Conservation (phyloP, 202 grass and related monocot species). For the Bolboschoenoplectus hybrid region DNA sequence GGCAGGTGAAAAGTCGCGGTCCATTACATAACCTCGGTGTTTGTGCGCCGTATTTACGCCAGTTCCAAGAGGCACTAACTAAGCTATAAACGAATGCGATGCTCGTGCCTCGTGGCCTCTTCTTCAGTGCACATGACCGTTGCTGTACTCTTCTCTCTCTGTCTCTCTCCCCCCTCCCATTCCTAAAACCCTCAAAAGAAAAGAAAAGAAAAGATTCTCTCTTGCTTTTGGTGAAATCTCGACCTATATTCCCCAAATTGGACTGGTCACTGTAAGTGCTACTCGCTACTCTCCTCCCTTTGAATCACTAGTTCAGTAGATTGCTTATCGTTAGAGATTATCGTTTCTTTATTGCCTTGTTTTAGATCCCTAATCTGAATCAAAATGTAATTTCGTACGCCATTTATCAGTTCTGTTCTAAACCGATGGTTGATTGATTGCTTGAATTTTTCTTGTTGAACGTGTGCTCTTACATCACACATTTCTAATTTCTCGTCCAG, state of each 20-base stretch:
- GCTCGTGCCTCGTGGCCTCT: constrained; percentile 22
- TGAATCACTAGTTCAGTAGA: neutral
- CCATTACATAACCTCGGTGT: neutral
- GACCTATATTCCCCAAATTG: constrained; percentile 1
- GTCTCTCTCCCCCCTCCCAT: neutral
- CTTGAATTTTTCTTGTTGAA: neutral
- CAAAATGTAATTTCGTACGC: neutral
- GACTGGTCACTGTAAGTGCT: constrained; percentile 11
- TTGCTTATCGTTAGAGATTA: neutral
- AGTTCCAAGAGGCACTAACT: neutral
- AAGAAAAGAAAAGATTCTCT: constrained; percentile 23
- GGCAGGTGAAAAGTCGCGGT: too few species aligned
- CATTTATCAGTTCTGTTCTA: neutral
- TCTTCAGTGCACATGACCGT: constrained; percentile 38
- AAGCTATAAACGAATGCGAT: constrained; percentile 23
- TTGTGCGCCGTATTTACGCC: neutral
- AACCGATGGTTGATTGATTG: neutral
- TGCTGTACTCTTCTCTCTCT: neutral
- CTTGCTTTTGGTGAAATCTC: neutral
- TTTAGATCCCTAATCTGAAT: constrained; percentile 8
- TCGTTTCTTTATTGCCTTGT: neutral
- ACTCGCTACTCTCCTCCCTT: neutral
- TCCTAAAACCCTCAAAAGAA: constrained; percentile 30
- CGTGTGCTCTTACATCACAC: neutral
- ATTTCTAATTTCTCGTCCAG: constrained; percentile 14